Percentiles rank a stretch among this genome's conserved stretches.
These are phyloP conservation scores for Monosporozyma servazzii DNA, from an alignment of 805 yeast species.

Conservation along the genomic window DNA sequence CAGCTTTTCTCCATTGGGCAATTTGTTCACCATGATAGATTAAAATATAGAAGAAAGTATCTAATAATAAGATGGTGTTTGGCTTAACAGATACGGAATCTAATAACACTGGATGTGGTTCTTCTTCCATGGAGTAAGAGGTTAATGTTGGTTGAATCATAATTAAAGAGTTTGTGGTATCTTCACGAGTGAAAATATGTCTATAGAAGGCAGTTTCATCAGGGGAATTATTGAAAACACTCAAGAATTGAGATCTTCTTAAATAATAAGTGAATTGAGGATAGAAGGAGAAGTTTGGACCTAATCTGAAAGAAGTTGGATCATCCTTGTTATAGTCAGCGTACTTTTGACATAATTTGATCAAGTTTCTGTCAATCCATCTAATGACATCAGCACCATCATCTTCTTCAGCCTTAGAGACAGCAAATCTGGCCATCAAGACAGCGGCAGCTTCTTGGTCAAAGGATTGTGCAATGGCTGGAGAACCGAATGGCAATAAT, in stretches of 20 bases:
- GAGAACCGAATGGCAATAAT: constrained; percentile 45
- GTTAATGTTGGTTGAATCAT: constrained; percentile 98
- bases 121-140: constrained; percentile 72
- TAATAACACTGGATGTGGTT: constrained; percentile 82
- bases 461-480: constrained; percentile 54
- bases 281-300: constrained; percentile 74
- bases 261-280: constrained; percentile 95
- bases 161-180: constrained; percentile 81
- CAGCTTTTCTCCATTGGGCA: constrained; percentile 93
- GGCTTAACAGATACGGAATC: constrained; percentile 90
- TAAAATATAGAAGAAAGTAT: constrained; percentile 92
- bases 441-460: constrained; percentile 99
- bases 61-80: constrained; percentile 77
- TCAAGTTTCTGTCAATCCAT: constrained; percentile 90
- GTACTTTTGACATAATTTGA: constrained; percentile 82
- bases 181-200: constrained; percentile 85
- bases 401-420: constrained; percentile 70
- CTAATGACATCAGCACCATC: constrained; percentile 88
- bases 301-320: constrained; percentile 69
- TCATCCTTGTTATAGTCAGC: constrained; percentile 90
- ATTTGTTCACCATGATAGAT: constrained; percentile 92
- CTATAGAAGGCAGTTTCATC: constrained; percentile 97
- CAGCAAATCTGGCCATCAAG: constrained; percentile 82
- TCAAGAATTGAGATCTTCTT: constrained; percentile 92
- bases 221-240: constrained; percentile 95